Evolutionary conservation across 2,329 filamentous ascomycete genomes (phyloP).

Genomic region (Sarocladium strictum): DNA sequence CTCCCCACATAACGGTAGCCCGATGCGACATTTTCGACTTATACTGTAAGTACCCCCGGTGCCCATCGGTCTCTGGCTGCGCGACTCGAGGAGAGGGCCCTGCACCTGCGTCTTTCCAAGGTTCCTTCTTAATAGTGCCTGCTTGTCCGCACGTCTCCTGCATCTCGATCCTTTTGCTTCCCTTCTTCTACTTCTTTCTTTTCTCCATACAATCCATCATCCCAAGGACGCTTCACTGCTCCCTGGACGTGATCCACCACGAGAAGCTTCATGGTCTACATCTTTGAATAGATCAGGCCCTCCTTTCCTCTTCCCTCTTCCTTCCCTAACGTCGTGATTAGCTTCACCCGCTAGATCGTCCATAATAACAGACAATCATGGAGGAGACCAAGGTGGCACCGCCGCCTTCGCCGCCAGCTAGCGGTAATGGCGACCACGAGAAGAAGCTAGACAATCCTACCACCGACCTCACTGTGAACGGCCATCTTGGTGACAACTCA

Average conservation of each 20-base stretch:
- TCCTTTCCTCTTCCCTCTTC: not conserved
- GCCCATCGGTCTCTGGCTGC: not conserved
- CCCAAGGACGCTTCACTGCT: not conserved
- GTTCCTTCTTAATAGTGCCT: constrained; percentile 1
- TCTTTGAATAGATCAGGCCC: not conserved
- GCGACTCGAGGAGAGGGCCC: not conserved
- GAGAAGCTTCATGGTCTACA: not conserved
- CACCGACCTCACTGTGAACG: not conserved
- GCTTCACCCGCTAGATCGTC: not conserved
- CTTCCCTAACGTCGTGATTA: not conserved
- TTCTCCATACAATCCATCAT: not conserved
- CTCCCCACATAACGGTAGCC: not conserved
- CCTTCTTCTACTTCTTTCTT: not conserved
- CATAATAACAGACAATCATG: not conserved
- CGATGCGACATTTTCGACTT: constrained; percentile 8
- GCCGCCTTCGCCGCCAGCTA: constrained; percentile 5
- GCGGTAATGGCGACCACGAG: constrained; percentile 5
- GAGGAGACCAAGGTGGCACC: not conserved
- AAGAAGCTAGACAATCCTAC: not conserved
- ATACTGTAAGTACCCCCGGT: constrained; percentile 4
- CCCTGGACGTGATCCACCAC: not conserved
- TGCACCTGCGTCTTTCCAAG: not conserved
- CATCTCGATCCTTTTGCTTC: not conserved
- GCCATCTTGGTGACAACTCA: constrained; percentile 22
- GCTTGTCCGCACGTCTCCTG: not conserved